Base-by-base conservation (phyloP, 2,329 filamentous ascomycete genomes). In the Cladosporium sp. region DNA sequence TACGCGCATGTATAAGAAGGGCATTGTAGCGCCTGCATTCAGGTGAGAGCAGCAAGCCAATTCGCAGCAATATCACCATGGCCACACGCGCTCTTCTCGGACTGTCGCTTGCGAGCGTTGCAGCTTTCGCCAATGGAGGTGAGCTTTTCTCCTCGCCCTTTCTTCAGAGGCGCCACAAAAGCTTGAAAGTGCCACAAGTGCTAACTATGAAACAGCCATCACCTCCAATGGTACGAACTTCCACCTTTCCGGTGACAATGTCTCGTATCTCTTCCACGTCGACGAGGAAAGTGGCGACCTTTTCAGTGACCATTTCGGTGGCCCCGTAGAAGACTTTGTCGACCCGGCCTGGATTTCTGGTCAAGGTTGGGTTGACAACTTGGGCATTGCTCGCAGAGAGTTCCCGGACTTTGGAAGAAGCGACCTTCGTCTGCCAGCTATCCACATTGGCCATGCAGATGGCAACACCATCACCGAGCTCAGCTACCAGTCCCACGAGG, bases 221-320 rank as follows among this genome's bases (percentile, higher is more conserved):
- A 69, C 72, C 18, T 77, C 77, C n/a, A 64, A 78, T 4, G 78
- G 78, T 8, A 75, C 69, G 3, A 75, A 74, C 13, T 84, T 84
- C 55, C 72, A 78, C 1, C 68, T 84, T 39, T 78, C 78, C 25
- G 79, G 77, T 20, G 67, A 76, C 39, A 70, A 72, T 54, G 70
- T 82, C 25, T 83, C 80, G 1, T 84, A 85, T 58, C 77, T 78
- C 38, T 83, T 85, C 62, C 82, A 84, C 54, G 79, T 83, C 38
- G 77, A 84, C 54, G 66, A 73, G 3, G 61, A 59, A 7, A 78
- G 75, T 0, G 74, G 77, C 3, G 80, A 85, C 49, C 70, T 85
- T 32, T 62, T 79, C 13, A 74, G 77, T 0, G 80, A 84, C 56
- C 81, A 84, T 59, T 85, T 82, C 55, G 82, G 82, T 36, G 79